Evolutionary conservation across 179 eudicot genomes (phyloP).

Genomic region (Camellia oleifera): DNA sequence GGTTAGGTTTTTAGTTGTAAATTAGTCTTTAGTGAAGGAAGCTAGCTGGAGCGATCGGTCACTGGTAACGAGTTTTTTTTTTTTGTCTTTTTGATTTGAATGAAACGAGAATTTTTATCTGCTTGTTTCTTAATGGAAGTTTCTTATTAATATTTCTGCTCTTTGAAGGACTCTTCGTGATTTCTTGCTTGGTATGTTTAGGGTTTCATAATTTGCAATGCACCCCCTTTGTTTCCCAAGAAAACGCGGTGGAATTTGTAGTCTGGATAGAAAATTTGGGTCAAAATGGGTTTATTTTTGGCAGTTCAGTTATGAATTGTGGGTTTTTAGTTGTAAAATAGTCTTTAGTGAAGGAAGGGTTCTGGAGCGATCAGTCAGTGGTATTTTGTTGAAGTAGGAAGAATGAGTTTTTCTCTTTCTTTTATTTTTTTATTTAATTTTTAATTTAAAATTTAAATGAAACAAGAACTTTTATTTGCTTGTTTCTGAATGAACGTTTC

Average conservation of each 20-base stretch:
- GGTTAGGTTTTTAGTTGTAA: not conserved
- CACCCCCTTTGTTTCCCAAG: not conserved
- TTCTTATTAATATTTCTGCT: not conserved
- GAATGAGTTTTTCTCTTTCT: not conserved
- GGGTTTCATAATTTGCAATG: not conserved
- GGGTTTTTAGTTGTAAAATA: not conserved
- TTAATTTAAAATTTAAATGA: not conserved
- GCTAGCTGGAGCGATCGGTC: not conserved
- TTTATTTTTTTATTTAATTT: not conserved
- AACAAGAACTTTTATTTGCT: not conserved
- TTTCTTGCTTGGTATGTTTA: slow-evolving; percentile 1
- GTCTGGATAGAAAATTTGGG: not conserved
- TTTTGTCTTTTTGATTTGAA: not conserved
- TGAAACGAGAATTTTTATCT: not conserved
- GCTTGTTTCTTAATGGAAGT: not conserved
- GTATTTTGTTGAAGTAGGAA: not conserved
- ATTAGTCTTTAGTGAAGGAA: not conserved
- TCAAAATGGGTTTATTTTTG: not conserved
- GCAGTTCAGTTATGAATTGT: not conserved
- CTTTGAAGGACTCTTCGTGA: not conserved
- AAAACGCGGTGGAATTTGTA: not conserved
- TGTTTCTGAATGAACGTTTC: not conserved
- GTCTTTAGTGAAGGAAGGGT: not conserved
- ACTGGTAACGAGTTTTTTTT: no score
- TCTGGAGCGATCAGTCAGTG: not conserved